Base-by-base conservation (phyloP, 306 rosid genomes). In the Crotalaria pallida region DNA sequence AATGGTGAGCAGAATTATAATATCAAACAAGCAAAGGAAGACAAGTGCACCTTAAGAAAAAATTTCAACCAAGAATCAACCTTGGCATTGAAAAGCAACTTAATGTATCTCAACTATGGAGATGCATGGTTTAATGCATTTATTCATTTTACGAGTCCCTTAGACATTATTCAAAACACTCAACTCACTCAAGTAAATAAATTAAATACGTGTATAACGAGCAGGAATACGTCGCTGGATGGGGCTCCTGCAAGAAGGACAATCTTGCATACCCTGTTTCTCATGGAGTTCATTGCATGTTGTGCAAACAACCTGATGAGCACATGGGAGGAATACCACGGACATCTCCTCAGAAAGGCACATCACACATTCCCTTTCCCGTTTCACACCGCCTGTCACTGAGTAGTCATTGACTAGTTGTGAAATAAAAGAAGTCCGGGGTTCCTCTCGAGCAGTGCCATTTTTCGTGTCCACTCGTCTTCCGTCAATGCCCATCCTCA, bases 321-420 rank as follows among this genome's bases (percentile, higher is more conserved):
- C 96, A 61, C 93, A 91, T 0, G 97, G 96, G 4, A 88, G 86
- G 65, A 91, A 91, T 6, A 91, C 89, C 16, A 91, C 85, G 7
- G 96, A 79, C 92, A 90, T 88, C 86, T 90, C 95, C 85, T 90
- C 96, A 0, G 96, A 88, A 12, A 91, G 92, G 77, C 97, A 91
- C 97, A 91, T 91, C 66, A 91, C 97, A 19, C 97, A 91, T 69
- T 91, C 96, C 56, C 88, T 69, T 43, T 88, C 97, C 0, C 97
- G 85, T 84, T 80, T 88, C 36, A 91, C 88, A 1, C 86, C 84
- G 0, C 92, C 91, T 3, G 72, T 72, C 58, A 65, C 84, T 6
- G 85, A 67, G 74, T 73, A 67, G 31, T 58, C 86, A 10, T 76
- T 72, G 57, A 74, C 77, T 18, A 81, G 80, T 33, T 86, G 81